Evolutionary conservation across 345 rosid species (phyloP), one percentile per base, ranked within the genome.

Genomic region (Hypericum androsaemum): DNA sequence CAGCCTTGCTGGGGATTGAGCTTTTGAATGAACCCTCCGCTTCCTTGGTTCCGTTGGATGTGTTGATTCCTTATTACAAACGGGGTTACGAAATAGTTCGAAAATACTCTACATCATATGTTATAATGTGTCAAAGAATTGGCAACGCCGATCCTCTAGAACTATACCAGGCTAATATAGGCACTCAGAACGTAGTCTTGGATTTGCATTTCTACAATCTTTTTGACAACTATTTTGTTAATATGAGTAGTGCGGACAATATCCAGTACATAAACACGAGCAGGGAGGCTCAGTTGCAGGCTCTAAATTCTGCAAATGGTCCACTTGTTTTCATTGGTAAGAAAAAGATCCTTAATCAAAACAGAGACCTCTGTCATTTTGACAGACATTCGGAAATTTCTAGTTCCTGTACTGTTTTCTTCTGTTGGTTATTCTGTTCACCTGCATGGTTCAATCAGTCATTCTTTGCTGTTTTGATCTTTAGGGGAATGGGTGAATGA

Each of bases 401-500:
- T n/a, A n/a, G n/a, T n/a, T n/a, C n/a, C n/a, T n/a, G 7, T 10
- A 49, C 5, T 7, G 2, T 58, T 58, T 16, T 14, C 9, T 37
- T 44, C 44, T 41, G 6, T 37, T 37, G 39, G n/a, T 9, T 41
- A 50, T 37, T 7, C 7, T 15, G 16, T 12, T 51, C 37, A 13
- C 5, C 0, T 17, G 32, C 12, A 2, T 17, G 10, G 9, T 48
- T 22, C 32, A 22, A 43, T 12, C 8, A 15, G 8, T 15, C 12
- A 37, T 17, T 11, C 39, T 15, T 13, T 39, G 10, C 8, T 32
- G 16, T 12, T 17, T 46, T 57, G 43, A 37, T 64, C 32, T 62
- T 54, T 71, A 84, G 94, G 94, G 47, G 94, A 84, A 60, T 84
- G 94, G 94, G 85, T 79, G 41, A 84, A 84, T 36, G 88, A 84